Percentiles rank a stretch among this genome's conserved stretches.
Conservation (phyloP, 108 stramenopile species). For the Skeletonema marinoi region DNA sequence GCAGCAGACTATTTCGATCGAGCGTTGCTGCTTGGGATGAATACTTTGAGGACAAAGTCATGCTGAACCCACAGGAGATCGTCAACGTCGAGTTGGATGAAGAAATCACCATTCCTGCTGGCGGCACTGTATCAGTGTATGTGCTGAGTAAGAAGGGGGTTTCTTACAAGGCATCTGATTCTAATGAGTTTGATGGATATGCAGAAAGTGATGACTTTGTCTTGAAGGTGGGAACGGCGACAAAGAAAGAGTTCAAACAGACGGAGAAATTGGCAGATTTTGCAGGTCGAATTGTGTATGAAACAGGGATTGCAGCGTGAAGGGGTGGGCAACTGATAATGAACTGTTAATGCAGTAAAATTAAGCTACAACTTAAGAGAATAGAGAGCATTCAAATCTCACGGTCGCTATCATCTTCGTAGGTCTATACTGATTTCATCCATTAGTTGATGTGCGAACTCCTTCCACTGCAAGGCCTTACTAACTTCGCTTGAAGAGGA, state of each 20-base stretch:
- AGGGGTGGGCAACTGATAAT: too few relatives aligned
- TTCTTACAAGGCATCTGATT: background rate
- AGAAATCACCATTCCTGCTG: background rate
- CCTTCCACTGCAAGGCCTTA: too few relatives aligned
- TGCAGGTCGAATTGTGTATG: background rate
- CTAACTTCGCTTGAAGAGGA: too few relatives aligned
- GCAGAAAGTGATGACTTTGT: background rate
- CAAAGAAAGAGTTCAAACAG: background rate
- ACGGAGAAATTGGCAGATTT: background rate
- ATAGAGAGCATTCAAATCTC: too few relatives aligned
- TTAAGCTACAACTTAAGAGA: too few relatives aligned
- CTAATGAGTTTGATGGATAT: background rate
- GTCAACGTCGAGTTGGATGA: background rate
- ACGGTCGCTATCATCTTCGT: too few relatives aligned
- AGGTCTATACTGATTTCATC: too few relatives aligned
- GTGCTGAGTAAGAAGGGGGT: background rate
- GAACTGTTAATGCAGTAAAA: too few relatives aligned
- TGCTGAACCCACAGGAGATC: background rate
- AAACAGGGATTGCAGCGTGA: background rate
- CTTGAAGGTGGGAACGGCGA: background rate
- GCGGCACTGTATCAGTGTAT: background rate
- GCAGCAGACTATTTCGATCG: too few relatives aligned
- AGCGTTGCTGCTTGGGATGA: background rate
- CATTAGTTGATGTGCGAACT: too few relatives aligned
- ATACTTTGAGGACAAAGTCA: background rate